Percentiles rank a stretch among this genome's conserved stretches.
Conservation (phyloP, 345 rosid species). For the Camelina laxa region DNA sequence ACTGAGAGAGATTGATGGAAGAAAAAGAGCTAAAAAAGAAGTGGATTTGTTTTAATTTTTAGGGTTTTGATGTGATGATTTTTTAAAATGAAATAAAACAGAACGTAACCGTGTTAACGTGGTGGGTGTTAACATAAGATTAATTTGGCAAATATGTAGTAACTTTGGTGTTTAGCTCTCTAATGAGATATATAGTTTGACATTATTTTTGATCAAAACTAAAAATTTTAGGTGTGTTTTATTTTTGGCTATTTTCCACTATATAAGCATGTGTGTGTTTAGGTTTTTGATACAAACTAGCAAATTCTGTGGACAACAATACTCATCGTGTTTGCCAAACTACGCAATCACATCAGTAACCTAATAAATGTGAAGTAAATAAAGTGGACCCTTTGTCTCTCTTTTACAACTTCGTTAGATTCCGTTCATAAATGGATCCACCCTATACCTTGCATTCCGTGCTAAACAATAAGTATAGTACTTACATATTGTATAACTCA, state of each 20-base stretch:
- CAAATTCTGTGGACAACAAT: conserved; percentile 5
- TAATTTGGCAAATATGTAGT: background rate
- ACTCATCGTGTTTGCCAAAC: conserved; percentile 10
- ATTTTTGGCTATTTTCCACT: background rate
- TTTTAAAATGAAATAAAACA: background rate
- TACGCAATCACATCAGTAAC: background rate
- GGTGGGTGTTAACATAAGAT: background rate
- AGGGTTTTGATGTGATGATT: background rate
- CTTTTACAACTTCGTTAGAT: no score
- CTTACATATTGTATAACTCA: no score
- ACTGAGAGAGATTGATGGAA: background rate
- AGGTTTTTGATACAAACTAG: background rate
- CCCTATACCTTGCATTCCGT: no score
- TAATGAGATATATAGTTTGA: background rate
- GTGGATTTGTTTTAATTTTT: background rate
- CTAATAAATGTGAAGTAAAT: conserved; percentile 23
- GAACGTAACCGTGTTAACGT: background rate
- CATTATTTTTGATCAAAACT: background rate
- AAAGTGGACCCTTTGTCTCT: conserved; percentile 23
- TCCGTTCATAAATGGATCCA: no score
- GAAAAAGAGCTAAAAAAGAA: background rate
- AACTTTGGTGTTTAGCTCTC: background rate
- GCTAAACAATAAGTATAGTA: no score
- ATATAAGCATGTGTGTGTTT: background rate
- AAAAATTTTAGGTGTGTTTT: background rate